Conservation (phyloP, 305 asterid species). For the Lippia alba region DNA sequence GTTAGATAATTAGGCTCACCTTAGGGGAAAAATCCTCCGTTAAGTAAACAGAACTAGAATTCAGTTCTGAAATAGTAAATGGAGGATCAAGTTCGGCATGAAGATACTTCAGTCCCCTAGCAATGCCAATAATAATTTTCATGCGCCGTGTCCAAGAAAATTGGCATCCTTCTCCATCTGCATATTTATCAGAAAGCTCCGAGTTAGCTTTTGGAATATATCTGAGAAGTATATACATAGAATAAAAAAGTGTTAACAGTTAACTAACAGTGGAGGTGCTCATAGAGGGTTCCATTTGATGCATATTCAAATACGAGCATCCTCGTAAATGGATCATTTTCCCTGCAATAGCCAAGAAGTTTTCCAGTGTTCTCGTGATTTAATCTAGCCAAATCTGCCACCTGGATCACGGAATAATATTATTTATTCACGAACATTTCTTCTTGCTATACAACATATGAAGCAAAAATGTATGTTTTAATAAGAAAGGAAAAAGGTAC, state of each 20-base stretch:
- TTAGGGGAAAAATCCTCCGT: conserved; percentile 96
- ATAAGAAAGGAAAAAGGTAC: conserved; percentile 33
- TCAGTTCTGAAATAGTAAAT: conserved; percentile 82
- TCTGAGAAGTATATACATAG: too few species aligned
- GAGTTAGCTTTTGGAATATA: conserved; percentile 24
- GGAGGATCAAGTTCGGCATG: conserved; percentile 90
- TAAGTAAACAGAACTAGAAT: conserved; percentile 81
- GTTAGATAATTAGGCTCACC: conserved; percentile 46
- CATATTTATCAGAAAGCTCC: conserved; percentile 20
- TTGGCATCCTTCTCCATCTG: conserved; percentile 95
- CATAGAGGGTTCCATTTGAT: conserved; percentile 89
- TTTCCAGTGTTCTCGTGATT: conserved; percentile 77
- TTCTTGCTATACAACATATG: background rate
- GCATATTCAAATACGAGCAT: conserved; percentile 96
- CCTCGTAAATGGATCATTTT: conserved; percentile 84
- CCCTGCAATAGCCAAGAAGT: conserved; percentile 87
- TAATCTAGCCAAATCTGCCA: conserved; percentile 86
- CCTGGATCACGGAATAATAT: conserved; percentile 50
- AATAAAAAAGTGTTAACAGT: too few species aligned
- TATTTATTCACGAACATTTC: conserved; percentile 13
- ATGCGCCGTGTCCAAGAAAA: conserved; percentile 94
- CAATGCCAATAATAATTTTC: conserved; percentile 87
- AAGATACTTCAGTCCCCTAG: conserved; percentile 81
- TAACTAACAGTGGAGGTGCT: conserved; percentile 89
- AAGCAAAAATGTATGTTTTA: background rate